phyloP scores from a whole-genome alignment of 139 green algal species.

The Edaphochlamys debaryana region DNA sequence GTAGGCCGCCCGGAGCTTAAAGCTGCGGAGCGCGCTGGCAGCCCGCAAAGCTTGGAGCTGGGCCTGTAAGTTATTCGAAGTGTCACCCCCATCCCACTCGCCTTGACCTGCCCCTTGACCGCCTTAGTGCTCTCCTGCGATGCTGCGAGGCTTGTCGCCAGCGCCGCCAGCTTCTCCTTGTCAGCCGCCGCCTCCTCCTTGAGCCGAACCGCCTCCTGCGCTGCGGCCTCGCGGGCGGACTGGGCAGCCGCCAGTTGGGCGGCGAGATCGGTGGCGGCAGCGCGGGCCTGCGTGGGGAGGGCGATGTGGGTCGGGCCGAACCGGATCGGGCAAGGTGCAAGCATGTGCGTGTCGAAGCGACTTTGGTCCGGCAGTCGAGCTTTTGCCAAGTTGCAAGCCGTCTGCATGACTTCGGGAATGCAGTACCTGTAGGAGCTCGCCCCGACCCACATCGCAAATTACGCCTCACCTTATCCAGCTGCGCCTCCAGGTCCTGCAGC shows the following conservation, averaged over 20 bases:
- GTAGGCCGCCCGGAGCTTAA: neutral
- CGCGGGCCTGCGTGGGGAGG: neutral
- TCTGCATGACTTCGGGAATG: no score
- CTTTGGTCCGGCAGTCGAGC: no score
- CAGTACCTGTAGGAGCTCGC: no score
- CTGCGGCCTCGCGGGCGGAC: conserved; percentile 1
- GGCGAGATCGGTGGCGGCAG: no score
- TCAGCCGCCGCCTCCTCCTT: neutral
- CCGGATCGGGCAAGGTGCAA: no score
- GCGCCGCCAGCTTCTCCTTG: neutral
- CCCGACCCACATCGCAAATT: no score
- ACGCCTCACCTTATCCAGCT: conserved; percentile 15
- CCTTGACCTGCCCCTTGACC: conserved; percentile 13
- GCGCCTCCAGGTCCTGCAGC: neutral
- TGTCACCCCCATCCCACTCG: no score
- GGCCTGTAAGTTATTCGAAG: no score
- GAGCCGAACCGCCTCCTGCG: neutral
- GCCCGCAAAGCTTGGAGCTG: neutral
- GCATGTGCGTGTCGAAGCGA: no score
- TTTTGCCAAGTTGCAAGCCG: no score
- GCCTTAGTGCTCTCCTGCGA: neutral
- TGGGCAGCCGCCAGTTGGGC: neutral
- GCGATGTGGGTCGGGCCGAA: no score
- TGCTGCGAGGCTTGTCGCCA: neutral
- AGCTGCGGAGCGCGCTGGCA: neutral